These are phyloP conservation scores for Xylariaceae sp. DNA, from an alignment of 2,329 filamentous ascomycete genomes.

Conservation along the genomic window DNA sequence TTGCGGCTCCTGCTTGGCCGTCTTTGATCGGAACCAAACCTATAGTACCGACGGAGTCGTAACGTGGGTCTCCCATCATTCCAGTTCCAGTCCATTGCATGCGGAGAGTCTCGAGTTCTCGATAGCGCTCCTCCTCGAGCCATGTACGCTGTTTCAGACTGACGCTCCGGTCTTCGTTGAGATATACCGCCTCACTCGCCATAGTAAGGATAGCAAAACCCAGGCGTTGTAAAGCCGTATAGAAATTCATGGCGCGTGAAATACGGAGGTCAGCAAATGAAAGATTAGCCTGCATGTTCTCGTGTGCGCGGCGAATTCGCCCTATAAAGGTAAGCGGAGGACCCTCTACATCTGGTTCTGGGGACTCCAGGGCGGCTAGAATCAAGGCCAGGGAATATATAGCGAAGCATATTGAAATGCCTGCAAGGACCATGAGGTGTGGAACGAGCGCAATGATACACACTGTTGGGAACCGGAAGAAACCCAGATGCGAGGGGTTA, in stretches of 20 bases:
- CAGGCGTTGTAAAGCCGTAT: conserved; percentile 79
- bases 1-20: conserved; percentile 41
- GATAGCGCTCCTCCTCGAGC: conserved; percentile 81
- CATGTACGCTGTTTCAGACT: conserved; percentile 75
- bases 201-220: conserved; percentile 88
- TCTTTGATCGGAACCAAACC: conserved; percentile 53
- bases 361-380: conserved; percentile 67
- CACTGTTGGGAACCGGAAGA: conserved; percentile 86
- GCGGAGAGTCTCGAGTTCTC: conserved; percentile 64
- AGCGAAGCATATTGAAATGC: conserved; percentile 67
- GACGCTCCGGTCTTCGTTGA: conserved; percentile 81
- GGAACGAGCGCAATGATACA: conserved; percentile 94
- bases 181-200: conserved; percentile 90
- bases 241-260: conserved; percentile 89
- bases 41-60: conserved; percentile 51
- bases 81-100: conserved; percentile 49
- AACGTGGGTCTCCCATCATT: conserved; percentile 43
- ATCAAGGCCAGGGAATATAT: conserved; percentile 77
- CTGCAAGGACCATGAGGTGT: conserved; percentile 78
- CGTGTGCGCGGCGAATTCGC: conserved; percentile 67
- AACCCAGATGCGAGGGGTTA: conserved; percentile 57
- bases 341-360: conserved; percentile 40
- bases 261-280: conserved; percentile 77
- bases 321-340: conserved; percentile 47
- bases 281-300: conserved; percentile 88